Evolutionary conservation across 2,329 filamentous ascomycete species (phyloP).

Genomic region (Didymella segeticola): DNA sequence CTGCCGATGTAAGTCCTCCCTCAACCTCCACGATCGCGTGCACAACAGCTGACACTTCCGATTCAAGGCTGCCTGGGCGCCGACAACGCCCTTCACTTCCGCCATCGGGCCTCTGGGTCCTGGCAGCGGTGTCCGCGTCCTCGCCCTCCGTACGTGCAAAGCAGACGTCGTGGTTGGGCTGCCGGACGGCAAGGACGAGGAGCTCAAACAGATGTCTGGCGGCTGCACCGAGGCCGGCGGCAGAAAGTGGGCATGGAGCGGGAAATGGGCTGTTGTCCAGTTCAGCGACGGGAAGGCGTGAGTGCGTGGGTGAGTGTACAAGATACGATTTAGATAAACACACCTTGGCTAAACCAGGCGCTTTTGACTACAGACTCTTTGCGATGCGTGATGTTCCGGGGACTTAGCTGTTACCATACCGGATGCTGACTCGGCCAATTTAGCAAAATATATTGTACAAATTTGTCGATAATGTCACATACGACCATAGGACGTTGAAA

Average conservation of each 20-base stretch:
- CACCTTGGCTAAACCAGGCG: no score
- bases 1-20: conserved; percentile 73
- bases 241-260: conserved; percentile 92
- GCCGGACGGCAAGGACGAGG: conserved; percentile 81
- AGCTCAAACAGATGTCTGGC: conserved; percentile 69
- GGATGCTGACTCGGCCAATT: no score
- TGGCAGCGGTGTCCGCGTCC: conserved; percentile 79
- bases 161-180: conserved; percentile 94
- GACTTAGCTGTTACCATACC: no score
- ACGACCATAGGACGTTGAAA: no score
- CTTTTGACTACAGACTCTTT: no score
- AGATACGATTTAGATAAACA: no score
- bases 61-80: conserved; percentile 77
- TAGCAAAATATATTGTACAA: no score
- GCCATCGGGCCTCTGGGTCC: conserved; percentile 87
- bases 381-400: no score
- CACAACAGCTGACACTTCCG: background rate
- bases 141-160: conserved; percentile 93
- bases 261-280: conserved; percentile 95
- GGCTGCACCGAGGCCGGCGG: conserved; percentile 74
- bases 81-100: conserved; percentile 82
- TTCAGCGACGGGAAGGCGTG: conserved; percentile 73
- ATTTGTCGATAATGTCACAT: no score
- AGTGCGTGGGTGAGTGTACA: no score
- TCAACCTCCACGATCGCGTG: no score